Percentiles rank a stretch among this genome's conserved stretches.
Evolutionary conservation across 2,329 filamentous ascomycete species (phyloP).

Genomic region (Aspergillus puulaauensis): DNA sequence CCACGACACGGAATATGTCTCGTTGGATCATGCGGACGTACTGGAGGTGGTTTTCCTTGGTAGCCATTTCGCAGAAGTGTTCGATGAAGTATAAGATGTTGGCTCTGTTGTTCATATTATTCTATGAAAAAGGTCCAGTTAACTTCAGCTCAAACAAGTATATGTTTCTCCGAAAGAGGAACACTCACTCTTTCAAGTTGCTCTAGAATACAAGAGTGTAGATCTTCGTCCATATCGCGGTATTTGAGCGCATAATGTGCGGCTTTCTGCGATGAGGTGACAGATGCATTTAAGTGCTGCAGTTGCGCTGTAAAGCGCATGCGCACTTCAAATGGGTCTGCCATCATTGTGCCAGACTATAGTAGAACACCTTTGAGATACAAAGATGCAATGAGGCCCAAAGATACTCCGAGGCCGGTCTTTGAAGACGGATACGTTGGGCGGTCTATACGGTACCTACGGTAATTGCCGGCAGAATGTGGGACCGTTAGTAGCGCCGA

Average conservation of each 20-base stretch:
- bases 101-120: conserved; percentile 92
- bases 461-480: conserved; percentile 23
- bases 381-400: not conserved
- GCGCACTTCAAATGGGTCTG: conserved; percentile 95
- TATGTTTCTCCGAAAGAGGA: not conserved
- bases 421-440: conserved; percentile 18
- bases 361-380: not conserved
- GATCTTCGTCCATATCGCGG: conserved; percentile 90
- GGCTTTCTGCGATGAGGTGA: conserved; percentile 85
- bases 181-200: conserved; percentile 75
- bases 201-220: conserved; percentile 96
- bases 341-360: conserved; percentile 51
- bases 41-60: conserved; percentile 70
- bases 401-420: not conserved
- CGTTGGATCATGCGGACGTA: conserved; percentile 94
- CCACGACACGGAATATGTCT: conserved; percentile 87
- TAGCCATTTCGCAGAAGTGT: conserved; percentile 83
- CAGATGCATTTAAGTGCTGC: conserved; percentile 85
- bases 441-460: not conserved
- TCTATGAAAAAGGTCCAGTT: conserved; percentile 48
- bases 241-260: conserved; percentile 94
- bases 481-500: conserved; percentile 4
- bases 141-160: not conserved
- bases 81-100: conserved; percentile 99
- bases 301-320: conserved; percentile 93